phyloP scores from a whole-genome alignment of 805 yeast species.

The Wickerhamiella domercqiae region DNA sequence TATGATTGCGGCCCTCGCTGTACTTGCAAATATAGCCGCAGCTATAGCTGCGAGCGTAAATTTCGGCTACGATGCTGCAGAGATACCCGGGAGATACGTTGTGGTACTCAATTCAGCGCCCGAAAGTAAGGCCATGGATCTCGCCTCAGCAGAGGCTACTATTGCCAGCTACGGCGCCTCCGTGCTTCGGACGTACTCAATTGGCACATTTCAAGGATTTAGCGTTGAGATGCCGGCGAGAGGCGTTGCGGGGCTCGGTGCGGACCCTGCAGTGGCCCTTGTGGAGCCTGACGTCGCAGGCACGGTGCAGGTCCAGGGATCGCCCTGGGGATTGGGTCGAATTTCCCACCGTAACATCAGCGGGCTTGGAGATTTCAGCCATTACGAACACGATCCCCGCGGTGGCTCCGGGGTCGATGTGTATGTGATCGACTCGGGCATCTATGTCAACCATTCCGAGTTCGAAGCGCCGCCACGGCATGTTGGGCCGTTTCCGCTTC shows the following conservation, averaged over 20 bases:
- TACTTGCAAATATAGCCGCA: too few relatives aligned
- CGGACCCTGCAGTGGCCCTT: not conserved
- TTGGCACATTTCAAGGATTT: constrained; percentile 3
- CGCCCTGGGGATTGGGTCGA: constrained; percentile 36
- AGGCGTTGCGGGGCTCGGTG: not conserved
- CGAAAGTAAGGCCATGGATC: too few relatives aligned
- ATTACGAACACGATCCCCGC: constrained; percentile 21
- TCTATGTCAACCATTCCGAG: constrained; percentile 28
- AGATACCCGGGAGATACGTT: too few relatives aligned
- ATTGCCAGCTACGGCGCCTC: not conserved
- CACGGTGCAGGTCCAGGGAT: constrained; percentile 30
- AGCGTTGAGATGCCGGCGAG: not conserved
- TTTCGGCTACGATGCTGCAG: too few relatives aligned
- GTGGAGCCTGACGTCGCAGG: constrained; percentile 9
- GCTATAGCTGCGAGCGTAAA: too few relatives aligned
- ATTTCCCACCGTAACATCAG: constrained; percentile 18
- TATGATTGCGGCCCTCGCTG: too few relatives aligned
- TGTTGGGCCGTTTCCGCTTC: too few relatives aligned
- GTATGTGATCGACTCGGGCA: constrained; percentile 76
- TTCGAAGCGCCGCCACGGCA: constrained; percentile 21
- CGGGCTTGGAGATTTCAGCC: constrained; percentile 24
- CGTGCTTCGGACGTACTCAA: constrained; percentile 14
- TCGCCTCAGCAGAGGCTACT: too few relatives aligned
- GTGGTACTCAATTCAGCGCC: too few relatives aligned
- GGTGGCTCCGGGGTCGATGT: constrained; percentile 50